Evolutionary conservation across 441 rosid genomes (phyloP).

Genomic region (Populus trichocarpa): DNA sequence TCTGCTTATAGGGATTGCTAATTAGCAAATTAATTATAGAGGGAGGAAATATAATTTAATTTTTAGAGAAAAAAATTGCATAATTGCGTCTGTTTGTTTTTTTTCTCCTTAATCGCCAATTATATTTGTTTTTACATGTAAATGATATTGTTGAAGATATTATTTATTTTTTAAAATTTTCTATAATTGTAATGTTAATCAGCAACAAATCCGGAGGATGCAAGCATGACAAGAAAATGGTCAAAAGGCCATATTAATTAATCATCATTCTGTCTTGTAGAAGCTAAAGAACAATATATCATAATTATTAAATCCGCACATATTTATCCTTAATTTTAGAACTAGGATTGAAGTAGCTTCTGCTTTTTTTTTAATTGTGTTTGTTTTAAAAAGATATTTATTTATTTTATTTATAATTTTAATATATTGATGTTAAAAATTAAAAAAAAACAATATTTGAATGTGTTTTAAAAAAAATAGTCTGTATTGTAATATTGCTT

Average conservation of each 20-base stretch:
- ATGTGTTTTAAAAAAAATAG: no score
- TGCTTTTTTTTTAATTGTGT: no score
- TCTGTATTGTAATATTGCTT: no score
- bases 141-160: background rate
- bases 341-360: no score
- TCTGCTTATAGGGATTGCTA: constrained; percentile 72
- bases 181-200: background rate
- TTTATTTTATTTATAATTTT: no score
- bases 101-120: background rate
- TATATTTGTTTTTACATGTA: constrained; percentile 19
- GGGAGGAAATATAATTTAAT: background rate
- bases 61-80: constrained; percentile 3
- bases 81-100: background rate
- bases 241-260: background rate
- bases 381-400: no score
- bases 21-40: background rate
- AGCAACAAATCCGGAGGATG: background rate
- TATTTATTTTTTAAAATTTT: background rate
- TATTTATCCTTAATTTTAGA: no score
- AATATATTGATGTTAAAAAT: no score
- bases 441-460: no score
- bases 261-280: no score
- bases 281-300: no score
- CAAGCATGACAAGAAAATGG: background rate
- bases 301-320: no score